Conservation (phyloP, 345 rosid species). For the Nephelium lappaceum region DNA sequence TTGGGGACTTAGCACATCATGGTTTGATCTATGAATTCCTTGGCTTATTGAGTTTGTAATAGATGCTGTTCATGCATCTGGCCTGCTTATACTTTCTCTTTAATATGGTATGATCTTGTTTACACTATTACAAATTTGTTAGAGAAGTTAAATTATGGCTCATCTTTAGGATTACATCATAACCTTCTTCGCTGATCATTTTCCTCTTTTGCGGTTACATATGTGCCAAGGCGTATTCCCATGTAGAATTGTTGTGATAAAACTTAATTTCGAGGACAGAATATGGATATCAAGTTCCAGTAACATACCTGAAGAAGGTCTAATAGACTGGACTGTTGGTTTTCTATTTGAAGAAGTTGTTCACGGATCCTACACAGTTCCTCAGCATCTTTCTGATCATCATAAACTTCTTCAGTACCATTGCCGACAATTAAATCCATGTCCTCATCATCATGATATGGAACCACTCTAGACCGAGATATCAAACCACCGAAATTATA, state of each 20-base stretch:
- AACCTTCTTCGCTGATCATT: neutral
- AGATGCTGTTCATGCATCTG: too few relatives aligned
- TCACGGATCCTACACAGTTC: slow-evolving; percentile 63
- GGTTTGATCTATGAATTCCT: too few relatives aligned
- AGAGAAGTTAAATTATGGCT: too few relatives aligned
- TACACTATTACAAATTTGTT: too few relatives aligned
- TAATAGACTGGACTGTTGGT: slow-evolving; percentile 78
- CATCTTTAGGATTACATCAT: too few relatives aligned
- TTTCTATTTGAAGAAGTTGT: slow-evolving; percentile 85
- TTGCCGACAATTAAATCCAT: slow-evolving; percentile 31
- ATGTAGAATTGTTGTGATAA: neutral
- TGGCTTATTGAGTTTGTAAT: too few relatives aligned
- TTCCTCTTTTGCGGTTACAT: neutral
- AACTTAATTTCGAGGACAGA: neutral
- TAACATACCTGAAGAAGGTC: slow-evolving; percentile 78
- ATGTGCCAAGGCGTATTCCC: neutral
- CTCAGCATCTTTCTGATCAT: slow-evolving; percentile 56
- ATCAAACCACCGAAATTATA: slow-evolving; percentile 45
- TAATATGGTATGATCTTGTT: too few relatives aligned
- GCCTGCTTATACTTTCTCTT: too few relatives aligned
- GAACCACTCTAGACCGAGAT: slow-evolving; percentile 66
- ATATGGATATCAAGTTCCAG: slow-evolving; percentile 7
- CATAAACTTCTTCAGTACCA: slow-evolving; percentile 39
- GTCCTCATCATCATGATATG: slow-evolving; percentile 50
- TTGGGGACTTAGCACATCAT: too few relatives aligned